Percentiles rank a stretch among this genome's conserved stretches.
Evolutionary conservation across 2,329 filamentous ascomycete genomes (phyloP).

Genomic region (Phaeoacremonium minimum): DNA sequence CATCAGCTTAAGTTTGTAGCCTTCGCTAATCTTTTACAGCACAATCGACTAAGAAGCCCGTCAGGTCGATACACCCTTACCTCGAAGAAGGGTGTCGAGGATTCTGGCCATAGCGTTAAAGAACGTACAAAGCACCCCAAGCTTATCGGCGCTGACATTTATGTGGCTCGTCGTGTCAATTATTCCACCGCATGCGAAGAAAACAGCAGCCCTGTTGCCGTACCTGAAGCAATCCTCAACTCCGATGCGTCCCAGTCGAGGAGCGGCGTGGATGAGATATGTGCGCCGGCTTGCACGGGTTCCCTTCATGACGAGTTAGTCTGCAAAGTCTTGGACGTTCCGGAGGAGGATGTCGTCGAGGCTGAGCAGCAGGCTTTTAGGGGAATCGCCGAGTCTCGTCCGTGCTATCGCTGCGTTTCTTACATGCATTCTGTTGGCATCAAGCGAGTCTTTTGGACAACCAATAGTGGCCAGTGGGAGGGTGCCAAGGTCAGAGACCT

Average conservation of each 20-base stretch:
- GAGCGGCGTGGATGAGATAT: constrained; percentile 1
- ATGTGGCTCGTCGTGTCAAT: constrained; percentile 36
- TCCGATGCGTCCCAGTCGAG: constrained; percentile 3
- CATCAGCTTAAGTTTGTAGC: too few relatives aligned
- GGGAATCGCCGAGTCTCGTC: constrained; percentile 32
- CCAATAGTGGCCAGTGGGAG: constrained; percentile 41
- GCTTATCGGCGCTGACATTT: constrained; percentile 44
- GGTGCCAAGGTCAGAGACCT: constrained; percentile 43
- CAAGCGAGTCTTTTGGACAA: constrained; percentile 49
- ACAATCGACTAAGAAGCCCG: too few relatives aligned
- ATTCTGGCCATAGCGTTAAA: constrained; percentile 12
- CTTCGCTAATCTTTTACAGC: too few relatives aligned
- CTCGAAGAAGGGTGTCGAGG: constrained; percentile 2
- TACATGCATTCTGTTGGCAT: constrained; percentile 49
- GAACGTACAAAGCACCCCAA: constrained; percentile 39
- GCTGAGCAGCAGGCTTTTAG: not conserved
- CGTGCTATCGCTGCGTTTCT: constrained; percentile 46
- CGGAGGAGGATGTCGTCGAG: constrained; percentile 2
- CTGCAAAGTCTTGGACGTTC: constrained; percentile 9
- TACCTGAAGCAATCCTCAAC: not conserved
- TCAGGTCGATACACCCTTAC: not conserved
- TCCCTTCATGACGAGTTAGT: constrained; percentile 45
- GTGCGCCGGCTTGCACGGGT: constrained; percentile 14
- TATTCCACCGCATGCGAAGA: not conserved
- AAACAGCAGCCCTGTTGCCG: not conserved